Conservation (phyloP, 2,329 filamentous ascomycete species). For the Sporothrix schenckii region DNA sequence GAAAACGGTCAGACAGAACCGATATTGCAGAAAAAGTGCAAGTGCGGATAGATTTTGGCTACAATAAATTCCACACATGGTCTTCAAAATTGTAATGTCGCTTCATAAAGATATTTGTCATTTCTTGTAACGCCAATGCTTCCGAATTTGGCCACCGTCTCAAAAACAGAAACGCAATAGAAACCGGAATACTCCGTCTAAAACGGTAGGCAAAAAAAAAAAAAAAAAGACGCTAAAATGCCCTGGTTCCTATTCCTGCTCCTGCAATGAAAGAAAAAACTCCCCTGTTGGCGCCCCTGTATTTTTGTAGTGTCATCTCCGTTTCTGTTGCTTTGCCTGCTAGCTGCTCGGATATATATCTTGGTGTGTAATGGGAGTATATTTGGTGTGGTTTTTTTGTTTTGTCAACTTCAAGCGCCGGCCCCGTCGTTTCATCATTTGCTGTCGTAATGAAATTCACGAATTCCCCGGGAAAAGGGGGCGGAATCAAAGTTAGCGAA, state of each 20-base stretch:
- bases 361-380: neutral
- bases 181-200: neutral
- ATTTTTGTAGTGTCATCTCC: neutral
- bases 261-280: neutral
- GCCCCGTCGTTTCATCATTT: conserved; percentile 22
- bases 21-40: neutral
- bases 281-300: conserved; percentile 6
- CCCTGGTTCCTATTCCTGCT: conserved; percentile 1
- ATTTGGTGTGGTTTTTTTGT: neutral
- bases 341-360: neutral
- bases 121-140: neutral
- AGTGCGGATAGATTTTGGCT: too few relatives aligned
- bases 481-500: neutral
- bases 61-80: too few relatives aligned
- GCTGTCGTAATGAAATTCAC: neutral
- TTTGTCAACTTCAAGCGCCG: neutral
- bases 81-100: too few relatives aligned
- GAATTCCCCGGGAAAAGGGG: neutral
- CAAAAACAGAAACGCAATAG: neutral
- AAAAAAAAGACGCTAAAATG: neutral
- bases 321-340: neutral
- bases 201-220: too few relatives aligned
- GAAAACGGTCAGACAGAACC: neutral
- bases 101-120: neutral
- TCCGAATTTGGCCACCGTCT: neutral